Evolutionary conservation across 768 basidiomycete genomes (phyloP).

Genomic region (Pluteus cervinus): DNA sequence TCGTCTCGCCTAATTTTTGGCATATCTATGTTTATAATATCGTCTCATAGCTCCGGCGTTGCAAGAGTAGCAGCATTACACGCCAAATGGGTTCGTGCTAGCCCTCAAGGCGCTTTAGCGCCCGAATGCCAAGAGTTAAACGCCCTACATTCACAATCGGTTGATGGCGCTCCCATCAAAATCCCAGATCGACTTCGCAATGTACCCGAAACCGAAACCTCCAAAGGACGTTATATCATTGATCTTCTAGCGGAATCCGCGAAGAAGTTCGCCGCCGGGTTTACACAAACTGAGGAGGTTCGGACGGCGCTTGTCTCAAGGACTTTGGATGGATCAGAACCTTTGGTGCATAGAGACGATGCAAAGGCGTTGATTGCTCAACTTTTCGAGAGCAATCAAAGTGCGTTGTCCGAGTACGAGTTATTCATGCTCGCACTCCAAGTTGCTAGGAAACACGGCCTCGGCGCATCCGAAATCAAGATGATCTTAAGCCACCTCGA

Average conservation of each 20-base stretch:
- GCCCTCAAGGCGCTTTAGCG: slow-evolving; percentile 51
- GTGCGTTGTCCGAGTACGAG: slow-evolving; percentile 57
- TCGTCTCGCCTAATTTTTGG: background rate
- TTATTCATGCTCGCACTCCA: slow-evolving; percentile 44
- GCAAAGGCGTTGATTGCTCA: slow-evolving; percentile 36
- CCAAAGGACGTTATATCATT: too few relatives aligned
- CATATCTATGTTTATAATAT: slow-evolving; percentile 3
- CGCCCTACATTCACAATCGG: slow-evolving; percentile 63
- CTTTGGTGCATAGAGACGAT: slow-evolving; percentile 26
- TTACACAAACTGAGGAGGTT: slow-evolving; percentile 23
- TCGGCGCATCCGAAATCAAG: slow-evolving; percentile 40
- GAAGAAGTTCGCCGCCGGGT: slow-evolving; percentile 36
- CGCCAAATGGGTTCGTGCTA: slow-evolving; percentile 51
- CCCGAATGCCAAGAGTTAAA: slow-evolving; percentile 67
- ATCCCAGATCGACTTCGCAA: slow-evolving; percentile 51
- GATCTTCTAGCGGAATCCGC: slow-evolving; percentile 45
- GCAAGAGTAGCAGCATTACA: slow-evolving; percentile 53
- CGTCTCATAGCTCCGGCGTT: slow-evolving; percentile 41
- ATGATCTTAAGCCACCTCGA: slow-evolving; percentile 47
- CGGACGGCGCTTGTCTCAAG: slow-evolving; percentile 14
- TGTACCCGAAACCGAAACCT: slow-evolving; percentile 37
- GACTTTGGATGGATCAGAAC: too few relatives aligned
- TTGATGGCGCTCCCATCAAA: slow-evolving; percentile 57
- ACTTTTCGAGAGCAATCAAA: slow-evolving; percentile 45
- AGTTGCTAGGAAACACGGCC: slow-evolving; percentile 35